Conservation (phyloP, 345 rosid species). For the Moricandia moricandioides region DNA sequence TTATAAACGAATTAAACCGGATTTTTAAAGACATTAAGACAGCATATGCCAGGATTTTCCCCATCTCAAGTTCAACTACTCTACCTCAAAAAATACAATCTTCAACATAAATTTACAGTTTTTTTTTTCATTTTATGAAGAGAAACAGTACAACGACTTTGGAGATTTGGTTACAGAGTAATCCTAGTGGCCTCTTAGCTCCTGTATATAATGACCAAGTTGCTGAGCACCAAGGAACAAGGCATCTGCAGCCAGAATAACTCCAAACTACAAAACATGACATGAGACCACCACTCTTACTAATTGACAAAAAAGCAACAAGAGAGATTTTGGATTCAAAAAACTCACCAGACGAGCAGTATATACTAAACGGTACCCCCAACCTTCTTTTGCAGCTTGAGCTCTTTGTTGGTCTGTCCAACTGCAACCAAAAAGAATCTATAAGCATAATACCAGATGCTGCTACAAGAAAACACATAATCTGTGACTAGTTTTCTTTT, state of each 20-base stretch:
- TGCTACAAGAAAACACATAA: not conserved
- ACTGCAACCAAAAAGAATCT: slow-evolving; percentile 37
- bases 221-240: slow-evolving; percentile 76
- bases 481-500: not conserved
- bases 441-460: not conserved
- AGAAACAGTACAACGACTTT: not conserved
- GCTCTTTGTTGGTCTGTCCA: slow-evolving; percentile 97
- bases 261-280: slow-evolving; percentile 53
- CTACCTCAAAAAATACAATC: slow-evolving; percentile 25
- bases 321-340: not conserved
- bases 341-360: slow-evolving; percentile 74
- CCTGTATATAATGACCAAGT: slow-evolving; percentile 63
- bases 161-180: slow-evolving; percentile 17
- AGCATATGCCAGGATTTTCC: too few relatives aligned
- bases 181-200: slow-evolving; percentile 60
- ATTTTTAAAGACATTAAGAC: too few relatives aligned
- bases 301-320: slow-evolving; percentile 1
- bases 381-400: slow-evolving; percentile 89
- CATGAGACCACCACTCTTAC: not conserved
- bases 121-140: not conserved
- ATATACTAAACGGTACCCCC: slow-evolving; percentile 75
- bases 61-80: slow-evolving; percentile 1
- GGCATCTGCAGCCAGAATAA: slow-evolving; percentile 73
- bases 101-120: slow-evolving; percentile 22
- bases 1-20: too few relatives aligned